Percentiles rank a stretch among this genome's conserved stretches.
These are phyloP conservation scores for Pseudoneurospora amorphoporcata DNA, from an alignment of 495 filamentous ascomycete genomes.

Conservation along the genomic window DNA sequence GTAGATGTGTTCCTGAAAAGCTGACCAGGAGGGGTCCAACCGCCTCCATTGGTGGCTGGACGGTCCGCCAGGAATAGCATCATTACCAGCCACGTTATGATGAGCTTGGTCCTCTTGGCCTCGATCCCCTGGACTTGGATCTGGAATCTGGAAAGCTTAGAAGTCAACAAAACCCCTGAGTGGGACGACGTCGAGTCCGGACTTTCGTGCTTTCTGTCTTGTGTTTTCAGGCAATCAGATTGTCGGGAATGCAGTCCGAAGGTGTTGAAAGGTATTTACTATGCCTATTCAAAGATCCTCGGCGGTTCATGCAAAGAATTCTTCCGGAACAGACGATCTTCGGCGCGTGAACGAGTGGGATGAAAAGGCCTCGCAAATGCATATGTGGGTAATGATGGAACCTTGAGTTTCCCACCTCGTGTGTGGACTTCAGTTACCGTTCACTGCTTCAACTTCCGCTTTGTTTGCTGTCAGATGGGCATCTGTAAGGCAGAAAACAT, in stretches of 20 bases:
- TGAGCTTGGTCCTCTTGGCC: not conserved
- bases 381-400: not conserved
- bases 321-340: not conserved
- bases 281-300: not conserved
- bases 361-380: not conserved
- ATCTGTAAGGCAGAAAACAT: no score
- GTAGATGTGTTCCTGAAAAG: not conserved
- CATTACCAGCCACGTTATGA: not conserved
- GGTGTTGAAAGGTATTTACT: not conserved
- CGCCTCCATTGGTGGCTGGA: not conserved
- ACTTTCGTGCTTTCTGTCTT: not conserved
- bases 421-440: not conserved
- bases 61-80: not conserved
- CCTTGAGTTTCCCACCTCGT: not conserved
- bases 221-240: not conserved
- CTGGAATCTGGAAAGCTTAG: not conserved
- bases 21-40: not conserved
- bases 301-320: not conserved
- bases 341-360: not conserved
- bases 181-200: not conserved
- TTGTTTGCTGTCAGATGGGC: no score
- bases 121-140: not conserved
- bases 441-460: not conserved
- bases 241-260: not conserved
- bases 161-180: not conserved